These are phyloP conservation scores for Dactylellina haptotyla DNA, from an alignment of 2,329 filamentous ascomycete species.

Conservation along the genomic window DNA sequence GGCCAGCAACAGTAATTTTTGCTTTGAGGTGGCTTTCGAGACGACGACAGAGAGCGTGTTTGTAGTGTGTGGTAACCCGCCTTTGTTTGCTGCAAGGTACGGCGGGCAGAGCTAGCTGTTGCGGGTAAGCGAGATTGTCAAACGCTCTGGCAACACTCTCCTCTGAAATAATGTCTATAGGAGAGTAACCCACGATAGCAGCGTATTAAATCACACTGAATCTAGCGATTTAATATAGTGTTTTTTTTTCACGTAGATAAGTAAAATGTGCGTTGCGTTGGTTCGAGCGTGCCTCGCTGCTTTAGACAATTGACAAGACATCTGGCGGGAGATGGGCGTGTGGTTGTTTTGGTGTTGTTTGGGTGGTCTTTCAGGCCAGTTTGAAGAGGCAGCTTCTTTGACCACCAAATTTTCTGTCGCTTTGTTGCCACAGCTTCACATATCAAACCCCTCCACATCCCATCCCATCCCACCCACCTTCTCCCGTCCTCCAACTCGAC, in stretches of 20 bases:
- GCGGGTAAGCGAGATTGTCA: slow-evolving; percentile 2
- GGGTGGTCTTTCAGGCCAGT: background rate
- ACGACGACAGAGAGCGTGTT: background rate
- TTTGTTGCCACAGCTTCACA: background rate
- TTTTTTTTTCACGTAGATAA: too few relatives aligned
- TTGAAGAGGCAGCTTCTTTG: slow-evolving; percentile 21
- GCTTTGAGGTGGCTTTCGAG: background rate
- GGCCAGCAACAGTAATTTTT: background rate
- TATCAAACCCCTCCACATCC: slow-evolving; percentile 14
- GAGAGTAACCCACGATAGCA: too few relatives aligned
- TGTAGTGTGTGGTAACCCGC: background rate
- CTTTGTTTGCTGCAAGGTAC: slow-evolving; percentile 1
- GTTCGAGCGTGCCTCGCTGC: too few relatives aligned
- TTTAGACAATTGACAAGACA: too few relatives aligned
- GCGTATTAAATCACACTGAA: too few relatives aligned
- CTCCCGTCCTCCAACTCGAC: background rate
- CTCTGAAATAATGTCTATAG: too few relatives aligned
- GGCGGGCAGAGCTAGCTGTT: background rate
- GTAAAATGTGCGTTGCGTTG: too few relatives aligned
- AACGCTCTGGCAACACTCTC: too few relatives aligned
- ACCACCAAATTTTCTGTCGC: slow-evolving; percentile 47
- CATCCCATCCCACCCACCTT: background rate
- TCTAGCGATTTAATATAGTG: too few relatives aligned
- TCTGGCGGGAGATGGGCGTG: background rate
- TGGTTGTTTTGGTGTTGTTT: slow-evolving; percentile 42